Conservation (phyloP, 2,329 filamentous ascomycete genomes). For the Emergomyces pasteurianus region DNA sequence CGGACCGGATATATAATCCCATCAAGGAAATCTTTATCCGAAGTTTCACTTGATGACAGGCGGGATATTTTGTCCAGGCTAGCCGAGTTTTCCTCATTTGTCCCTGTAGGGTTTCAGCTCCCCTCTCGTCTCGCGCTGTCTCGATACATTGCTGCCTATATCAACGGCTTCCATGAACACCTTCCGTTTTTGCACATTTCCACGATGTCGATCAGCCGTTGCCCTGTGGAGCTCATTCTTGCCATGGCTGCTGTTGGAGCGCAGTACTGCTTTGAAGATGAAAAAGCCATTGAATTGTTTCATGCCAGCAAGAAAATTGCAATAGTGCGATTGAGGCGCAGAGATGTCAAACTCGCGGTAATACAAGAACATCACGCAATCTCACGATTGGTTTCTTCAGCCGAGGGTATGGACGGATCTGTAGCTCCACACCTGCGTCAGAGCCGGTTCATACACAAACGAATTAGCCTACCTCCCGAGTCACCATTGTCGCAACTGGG, state of each 20-base stretch:
- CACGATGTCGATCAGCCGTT: constrained; percentile 35
- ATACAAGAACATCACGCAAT: constrained; percentile 28
- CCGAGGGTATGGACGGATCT: background rate
- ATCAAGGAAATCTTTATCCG: constrained; percentile 18
- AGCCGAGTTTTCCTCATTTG: constrained; percentile 10
- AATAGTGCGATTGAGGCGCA: constrained; percentile 39
- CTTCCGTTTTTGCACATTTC: constrained; percentile 23
- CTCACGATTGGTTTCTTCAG: constrained; percentile 18
- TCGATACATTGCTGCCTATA: constrained; percentile 14
- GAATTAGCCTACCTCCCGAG: background rate
- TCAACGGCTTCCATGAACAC: constrained; percentile 17
- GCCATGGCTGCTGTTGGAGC: constrained; percentile 40
- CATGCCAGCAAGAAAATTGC: constrained; percentile 45
- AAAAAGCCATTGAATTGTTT: constrained; percentile 44
- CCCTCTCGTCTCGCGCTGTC: constrained; percentile 16
- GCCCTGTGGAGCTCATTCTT: constrained; percentile 38
- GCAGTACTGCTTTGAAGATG: constrained; percentile 38
- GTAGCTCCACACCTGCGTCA: background rate
- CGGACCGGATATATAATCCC: background rate
- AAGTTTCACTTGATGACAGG: constrained; percentile 24
- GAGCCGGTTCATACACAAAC: background rate
- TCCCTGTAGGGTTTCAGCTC: constrained; percentile 12
- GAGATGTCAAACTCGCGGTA: constrained; percentile 35
- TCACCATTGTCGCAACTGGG: background rate
- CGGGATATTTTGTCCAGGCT: constrained; percentile 15